Conservation (phyloP, 2,329 filamentous ascomycete species). For the Alternaria rosae region DNA sequence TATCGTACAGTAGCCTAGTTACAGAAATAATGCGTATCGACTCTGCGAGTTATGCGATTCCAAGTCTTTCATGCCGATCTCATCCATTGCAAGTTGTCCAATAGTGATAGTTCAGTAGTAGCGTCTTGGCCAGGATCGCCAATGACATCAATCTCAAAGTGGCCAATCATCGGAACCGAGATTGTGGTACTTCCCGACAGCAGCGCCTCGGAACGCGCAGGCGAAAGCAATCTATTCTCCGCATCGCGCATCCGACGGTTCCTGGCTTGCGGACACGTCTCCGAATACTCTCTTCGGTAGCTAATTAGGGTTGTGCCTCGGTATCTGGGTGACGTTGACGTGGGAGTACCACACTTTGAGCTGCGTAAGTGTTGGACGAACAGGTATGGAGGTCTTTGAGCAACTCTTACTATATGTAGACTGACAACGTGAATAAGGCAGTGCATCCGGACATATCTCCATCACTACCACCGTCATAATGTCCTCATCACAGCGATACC, state of each 20-base stretch:
- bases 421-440: neutral
- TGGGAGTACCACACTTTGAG: neutral
- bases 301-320: neutral
- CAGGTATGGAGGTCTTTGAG: neutral
- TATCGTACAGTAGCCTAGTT: neutral
- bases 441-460: neutral
- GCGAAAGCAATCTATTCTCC: constrained; percentile 24
- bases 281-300: neutral
- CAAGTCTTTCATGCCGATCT: neutral
- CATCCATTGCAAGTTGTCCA: neutral
- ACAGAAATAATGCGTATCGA: neutral
- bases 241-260: constrained; percentile 9
- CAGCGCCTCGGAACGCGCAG: constrained; percentile 4
- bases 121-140: neutral
- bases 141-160: constrained; percentile 21
- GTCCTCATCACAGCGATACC: constrained; percentile 33
- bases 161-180: constrained; percentile 24
- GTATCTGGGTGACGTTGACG: neutral
- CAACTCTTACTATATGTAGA: neutral
- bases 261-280: constrained; percentile 18
- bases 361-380: neutral
- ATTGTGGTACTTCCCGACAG: constrained; percentile 17
- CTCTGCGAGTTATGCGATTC: neutral
- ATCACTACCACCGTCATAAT: constrained; percentile 16
- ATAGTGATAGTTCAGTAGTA: neutral